Evolutionary conservation across 2,329 filamentous ascomycete genomes (phyloP).

Genomic region (Paracorniculantispora psalliotae): DNA sequence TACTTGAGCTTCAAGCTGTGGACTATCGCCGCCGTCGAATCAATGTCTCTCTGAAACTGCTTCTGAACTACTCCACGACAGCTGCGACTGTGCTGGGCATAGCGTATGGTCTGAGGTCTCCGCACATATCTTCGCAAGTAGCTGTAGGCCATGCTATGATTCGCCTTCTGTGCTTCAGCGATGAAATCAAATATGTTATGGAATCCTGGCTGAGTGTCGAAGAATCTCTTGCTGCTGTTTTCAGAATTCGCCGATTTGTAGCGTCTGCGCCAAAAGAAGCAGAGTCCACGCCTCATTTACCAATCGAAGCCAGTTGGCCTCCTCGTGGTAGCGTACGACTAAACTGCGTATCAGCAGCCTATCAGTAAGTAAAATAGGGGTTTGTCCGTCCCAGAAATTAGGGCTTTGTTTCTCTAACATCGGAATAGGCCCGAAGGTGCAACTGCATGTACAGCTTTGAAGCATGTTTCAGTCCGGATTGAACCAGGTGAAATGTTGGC

Average conservation of each 20-base stretch:
- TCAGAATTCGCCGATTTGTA: background rate
- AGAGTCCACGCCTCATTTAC: too few relatives aligned
- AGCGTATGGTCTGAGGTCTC: background rate
- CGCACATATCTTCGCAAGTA: too few relatives aligned
- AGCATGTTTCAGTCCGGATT: constrained; percentile 24
- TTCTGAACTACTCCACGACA: background rate
- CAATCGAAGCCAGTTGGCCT: constrained; percentile 33
- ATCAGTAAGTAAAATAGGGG: too few relatives aligned
- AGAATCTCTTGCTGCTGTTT: background rate
- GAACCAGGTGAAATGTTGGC: constrained; percentile 24
- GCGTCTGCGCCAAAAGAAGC: background rate
- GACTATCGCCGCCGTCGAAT: constrained; percentile 44
- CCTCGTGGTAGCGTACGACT: constrained; percentile 18
- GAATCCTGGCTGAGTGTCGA: background rate
- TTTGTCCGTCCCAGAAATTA: too few relatives aligned
- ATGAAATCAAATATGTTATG: too few relatives aligned
- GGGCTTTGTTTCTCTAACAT: too few relatives aligned
- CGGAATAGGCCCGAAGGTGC: too few relatives aligned
- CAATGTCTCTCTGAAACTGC: constrained; percentile 39
- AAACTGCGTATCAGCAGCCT: constrained; percentile 13
- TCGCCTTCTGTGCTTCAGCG: too few relatives aligned
- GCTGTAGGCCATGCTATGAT: too few relatives aligned
- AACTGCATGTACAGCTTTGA: constrained; percentile 19
- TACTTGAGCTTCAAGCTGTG: constrained; percentile 40
- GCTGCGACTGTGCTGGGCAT: background rate